These are phyloP conservation scores for Candida maltosa DNA, from an alignment of 805 yeast species.

Conservation along the genomic window DNA sequence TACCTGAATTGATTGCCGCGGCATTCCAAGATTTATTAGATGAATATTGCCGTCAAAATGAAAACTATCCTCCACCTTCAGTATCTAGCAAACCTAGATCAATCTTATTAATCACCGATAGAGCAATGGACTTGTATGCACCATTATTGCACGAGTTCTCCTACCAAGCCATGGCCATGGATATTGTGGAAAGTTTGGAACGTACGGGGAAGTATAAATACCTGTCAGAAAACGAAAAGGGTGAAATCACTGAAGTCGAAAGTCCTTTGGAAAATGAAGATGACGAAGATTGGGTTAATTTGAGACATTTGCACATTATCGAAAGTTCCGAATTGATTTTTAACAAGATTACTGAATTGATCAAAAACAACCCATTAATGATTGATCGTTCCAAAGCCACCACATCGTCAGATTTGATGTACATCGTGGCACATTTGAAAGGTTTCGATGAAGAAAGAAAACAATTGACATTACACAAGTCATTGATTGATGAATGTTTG, in stretches of 20 bases:
- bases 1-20: slow-evolving; percentile 69
- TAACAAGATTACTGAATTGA: slow-evolving; percentile 58
- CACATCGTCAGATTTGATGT: slow-evolving; percentile 67
- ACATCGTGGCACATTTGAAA: slow-evolving; percentile 67
- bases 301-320: slow-evolving; percentile 73
- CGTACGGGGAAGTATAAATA: slow-evolving; percentile 47
- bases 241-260: slow-evolving; percentile 25
- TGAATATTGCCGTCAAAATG: slow-evolving; percentile 66
- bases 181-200: slow-evolving; percentile 48
- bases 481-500: slow-evolving; percentile 63
- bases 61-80: slow-evolving; percentile 58
- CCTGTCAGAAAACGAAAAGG: slow-evolving; percentile 51
- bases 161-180: slow-evolving; percentile 91
- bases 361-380: slow-evolving; percentile 70
- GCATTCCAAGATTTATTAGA: slow-evolving; percentile 71
- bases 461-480: slow-evolving; percentile 56
- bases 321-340: slow-evolving; percentile 65
- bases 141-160: slow-evolving; percentile 87
- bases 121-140: slow-evolving; percentile 78
- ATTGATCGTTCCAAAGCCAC: slow-evolving; percentile 65
- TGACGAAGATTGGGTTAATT: slow-evolving; percentile 69
- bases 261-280: slow-evolving; percentile 52
- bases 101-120: slow-evolving; percentile 71
- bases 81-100: slow-evolving; percentile 61
- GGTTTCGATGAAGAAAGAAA: slow-evolving; percentile 68